Conservation (phyloP, 2,329 filamentous ascomycete genomes). For the Neofusicoccum sp. region DNA sequence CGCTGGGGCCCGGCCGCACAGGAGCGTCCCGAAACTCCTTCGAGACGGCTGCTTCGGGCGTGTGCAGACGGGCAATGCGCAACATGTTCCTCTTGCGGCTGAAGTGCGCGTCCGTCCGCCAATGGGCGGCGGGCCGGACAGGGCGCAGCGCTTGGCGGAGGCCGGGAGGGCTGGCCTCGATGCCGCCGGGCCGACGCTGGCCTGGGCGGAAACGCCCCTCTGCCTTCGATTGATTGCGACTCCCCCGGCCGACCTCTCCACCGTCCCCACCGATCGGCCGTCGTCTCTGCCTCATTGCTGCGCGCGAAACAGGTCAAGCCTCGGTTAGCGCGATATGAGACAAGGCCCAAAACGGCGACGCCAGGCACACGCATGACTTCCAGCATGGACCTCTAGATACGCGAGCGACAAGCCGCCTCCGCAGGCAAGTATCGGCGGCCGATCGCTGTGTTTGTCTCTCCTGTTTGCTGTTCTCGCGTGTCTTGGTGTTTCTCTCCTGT, state of each 20-base stretch:
- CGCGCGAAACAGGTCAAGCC: constrained; percentile 18
- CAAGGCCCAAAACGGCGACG: constrained; percentile 4
- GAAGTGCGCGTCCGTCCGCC: not conserved
- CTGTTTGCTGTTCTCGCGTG: not conserved
- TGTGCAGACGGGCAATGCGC: not conserved
- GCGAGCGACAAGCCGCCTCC: constrained; percentile 4
- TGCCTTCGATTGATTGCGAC: constrained; percentile 21
- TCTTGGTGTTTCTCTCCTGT: not conserved
- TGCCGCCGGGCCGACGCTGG: constrained; percentile 17
- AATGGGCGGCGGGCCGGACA: not conserved
- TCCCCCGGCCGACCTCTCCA: constrained; percentile 16
- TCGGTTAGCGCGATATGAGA: constrained; percentile 10
- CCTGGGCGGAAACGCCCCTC: constrained; percentile 1
- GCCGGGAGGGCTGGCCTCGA: not conserved
- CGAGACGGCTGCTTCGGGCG: not conserved
- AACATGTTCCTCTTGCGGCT: not conserved
- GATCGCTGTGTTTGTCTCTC: constrained; percentile 2
- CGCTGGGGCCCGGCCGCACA: constrained; percentile 6
- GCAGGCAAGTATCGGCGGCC: constrained; percentile 13
- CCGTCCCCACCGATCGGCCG: constrained; percentile 10
- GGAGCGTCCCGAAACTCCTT: constrained; percentile 14
- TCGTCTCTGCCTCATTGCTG: constrained; percentile 9
- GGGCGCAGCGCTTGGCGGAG: not conserved
- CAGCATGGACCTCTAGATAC: constrained; percentile 7
- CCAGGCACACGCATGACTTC: constrained; percentile 10